phyloP scores from a whole-genome alignment of 495 filamentous ascomycete species.

The Aspergillus panamensis region DNA sequence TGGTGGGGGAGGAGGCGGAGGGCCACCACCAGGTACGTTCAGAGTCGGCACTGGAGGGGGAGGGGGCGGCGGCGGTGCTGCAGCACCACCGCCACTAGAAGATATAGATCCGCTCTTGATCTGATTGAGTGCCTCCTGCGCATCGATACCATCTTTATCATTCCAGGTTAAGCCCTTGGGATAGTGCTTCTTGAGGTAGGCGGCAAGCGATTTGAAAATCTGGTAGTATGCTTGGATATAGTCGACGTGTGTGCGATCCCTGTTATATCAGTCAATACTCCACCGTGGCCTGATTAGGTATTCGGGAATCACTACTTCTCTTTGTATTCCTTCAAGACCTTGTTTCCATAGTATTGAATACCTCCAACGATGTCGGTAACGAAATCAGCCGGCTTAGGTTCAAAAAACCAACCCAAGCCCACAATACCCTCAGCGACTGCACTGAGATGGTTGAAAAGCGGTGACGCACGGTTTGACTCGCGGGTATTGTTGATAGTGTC shows the following conservation, averaged over 20 bases:
- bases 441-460: constrained; percentile 72
- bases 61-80: constrained; percentile 58
- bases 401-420: constrained; percentile 81
- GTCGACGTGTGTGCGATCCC: constrained; percentile 73
- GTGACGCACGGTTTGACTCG: constrained; percentile 69
- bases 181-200: constrained; percentile 80
- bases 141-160: constrained; percentile 66
- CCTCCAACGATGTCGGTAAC: constrained; percentile 73
- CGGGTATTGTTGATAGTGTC: constrained; percentile 70
- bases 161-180: constrained; percentile 84
- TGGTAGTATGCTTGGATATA: constrained; percentile 87
- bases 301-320: constrained; percentile 64
- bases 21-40: constrained; percentile 53
- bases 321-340: constrained; percentile 82
- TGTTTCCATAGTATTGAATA: constrained; percentile 88
- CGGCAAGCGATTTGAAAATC: constrained; percentile 73
- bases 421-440: constrained; percentile 86
- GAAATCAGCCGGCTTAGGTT: constrained; percentile 74
- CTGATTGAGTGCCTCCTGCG: constrained; percentile 63
- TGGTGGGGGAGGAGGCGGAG: constrained; percentile 77
- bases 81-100: constrained; percentile 34
- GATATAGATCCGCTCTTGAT: constrained; percentile 53
- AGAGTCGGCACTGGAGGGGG: constrained; percentile 53
- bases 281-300: not conserved
- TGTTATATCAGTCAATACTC: constrained; percentile 30